Conservation (phyloP, 1,139 yeast species). For the Kodamaea arcana region DNA sequence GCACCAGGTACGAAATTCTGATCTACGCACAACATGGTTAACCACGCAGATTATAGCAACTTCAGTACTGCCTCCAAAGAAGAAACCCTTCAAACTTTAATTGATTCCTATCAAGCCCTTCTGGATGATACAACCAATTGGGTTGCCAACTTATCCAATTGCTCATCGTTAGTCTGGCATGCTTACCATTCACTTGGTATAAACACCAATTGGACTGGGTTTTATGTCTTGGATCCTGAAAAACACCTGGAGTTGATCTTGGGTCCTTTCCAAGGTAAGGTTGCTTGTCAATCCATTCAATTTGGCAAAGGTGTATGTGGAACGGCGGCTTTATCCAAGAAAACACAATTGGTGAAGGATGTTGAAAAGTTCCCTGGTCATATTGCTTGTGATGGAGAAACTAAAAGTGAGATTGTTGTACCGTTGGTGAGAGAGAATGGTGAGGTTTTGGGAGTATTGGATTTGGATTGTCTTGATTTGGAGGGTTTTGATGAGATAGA, state of each 20-base stretch:
- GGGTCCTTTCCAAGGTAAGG: conserved; percentile 96
- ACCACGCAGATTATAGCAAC: conserved; percentile 66
- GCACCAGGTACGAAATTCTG: no score
- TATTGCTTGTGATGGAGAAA: conserved; percentile 95
- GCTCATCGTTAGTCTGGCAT: conserved; percentile 83
- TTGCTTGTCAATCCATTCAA: conserved; percentile 81
- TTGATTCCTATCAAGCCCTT: conserved; percentile 64
- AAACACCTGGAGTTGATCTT: conserved; percentile 51
- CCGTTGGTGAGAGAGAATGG: conserved; percentile 54
- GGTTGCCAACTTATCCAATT: conserved; percentile 86
- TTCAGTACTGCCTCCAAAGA: conserved; percentile 40
- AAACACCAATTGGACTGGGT: conserved; percentile 89
- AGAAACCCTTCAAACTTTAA: conserved; percentile 57
- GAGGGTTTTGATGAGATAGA: conserved; percentile 69
- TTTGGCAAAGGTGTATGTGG: conserved; percentile 93
- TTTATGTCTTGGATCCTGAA: conserved; percentile 53
- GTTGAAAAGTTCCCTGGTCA: conserved; percentile 85
- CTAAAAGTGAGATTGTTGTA: conserved; percentile 88
- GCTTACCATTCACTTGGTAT: conserved; percentile 62
- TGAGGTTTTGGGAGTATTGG: conserved; percentile 67
- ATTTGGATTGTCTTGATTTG: conserved; percentile 69
- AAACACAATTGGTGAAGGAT: conserved; percentile 72
- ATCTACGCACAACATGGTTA: conserved; percentile 9
- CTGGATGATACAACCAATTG: conserved; percentile 64
- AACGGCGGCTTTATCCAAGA: conserved; percentile 54